phyloP scores from a whole-genome alignment of 371 early-diverging fungal genomes.

The Umbelopsis sp. region DNA sequence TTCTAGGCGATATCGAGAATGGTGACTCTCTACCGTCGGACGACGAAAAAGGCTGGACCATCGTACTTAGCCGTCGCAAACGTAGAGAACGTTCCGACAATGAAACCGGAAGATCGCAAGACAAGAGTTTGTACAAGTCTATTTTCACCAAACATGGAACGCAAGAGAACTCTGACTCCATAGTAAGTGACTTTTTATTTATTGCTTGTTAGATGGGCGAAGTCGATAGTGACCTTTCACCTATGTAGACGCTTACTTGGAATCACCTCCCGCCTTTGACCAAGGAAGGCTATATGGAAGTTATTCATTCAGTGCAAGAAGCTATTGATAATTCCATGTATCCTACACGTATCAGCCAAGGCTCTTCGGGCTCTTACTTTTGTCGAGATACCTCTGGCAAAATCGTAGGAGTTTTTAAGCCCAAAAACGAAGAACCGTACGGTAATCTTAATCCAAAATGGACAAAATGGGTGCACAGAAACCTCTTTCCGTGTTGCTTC shows the following conservation, averaged over 20 bases:
- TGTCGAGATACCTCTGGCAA: slow-evolving; percentile 71
- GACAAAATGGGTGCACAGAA: slow-evolving; percentile 92
- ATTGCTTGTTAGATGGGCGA: no score
- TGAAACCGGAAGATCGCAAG: background rate
- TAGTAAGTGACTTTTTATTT: background rate
- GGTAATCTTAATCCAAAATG: slow-evolving; percentile 91
- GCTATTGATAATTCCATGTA: slow-evolving; percentile 70
- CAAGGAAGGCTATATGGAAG: slow-evolving; percentile 52
- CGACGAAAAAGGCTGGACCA: slow-evolving; percentile 9
- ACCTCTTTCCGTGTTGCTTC: slow-evolving; percentile 88
- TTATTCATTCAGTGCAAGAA: slow-evolving; percentile 70
- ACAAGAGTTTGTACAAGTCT: background rate
- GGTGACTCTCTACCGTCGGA: background rate
- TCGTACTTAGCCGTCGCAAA: background rate
- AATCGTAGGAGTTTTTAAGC: slow-evolving; percentile 91
- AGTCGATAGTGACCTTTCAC: no score
- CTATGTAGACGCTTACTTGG: slow-evolving; percentile 21
- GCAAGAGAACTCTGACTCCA: background rate
- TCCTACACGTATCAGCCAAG: slow-evolving; percentile 74
- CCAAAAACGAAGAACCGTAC: slow-evolving; percentile 95
- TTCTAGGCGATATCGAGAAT: slow-evolving; percentile 4
- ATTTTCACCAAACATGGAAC: slow-evolving; percentile 3
- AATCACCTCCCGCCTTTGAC: slow-evolving; percentile 44
- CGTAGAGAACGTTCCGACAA: background rate
- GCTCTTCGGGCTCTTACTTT: slow-evolving; percentile 92